phyloP scores from a whole-genome alignment of 176 grass and related monocot species.

The Zoysia pacifica region DNA sequence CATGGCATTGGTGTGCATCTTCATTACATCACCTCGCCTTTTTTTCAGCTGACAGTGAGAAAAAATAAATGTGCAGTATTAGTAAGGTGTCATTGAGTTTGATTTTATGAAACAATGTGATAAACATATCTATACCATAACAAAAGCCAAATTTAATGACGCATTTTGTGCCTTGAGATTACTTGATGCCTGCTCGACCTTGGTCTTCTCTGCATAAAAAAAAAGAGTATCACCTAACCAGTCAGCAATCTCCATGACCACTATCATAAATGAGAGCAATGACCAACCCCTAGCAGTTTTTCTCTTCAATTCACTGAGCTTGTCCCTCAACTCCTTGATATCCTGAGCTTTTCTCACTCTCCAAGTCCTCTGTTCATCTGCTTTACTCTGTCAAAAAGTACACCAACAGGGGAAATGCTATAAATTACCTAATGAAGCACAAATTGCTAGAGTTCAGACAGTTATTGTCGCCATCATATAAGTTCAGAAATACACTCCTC shows the following conservation, averaged over 20 bases:
- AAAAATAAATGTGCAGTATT: conserved; percentile 13
- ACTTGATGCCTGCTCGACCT: conserved; percentile 55
- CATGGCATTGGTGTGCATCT: conserved; percentile 50
- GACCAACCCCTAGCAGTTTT: conserved; percentile 61
- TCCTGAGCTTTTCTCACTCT: conserved; percentile 66
- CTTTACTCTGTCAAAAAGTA: conserved; percentile 58
- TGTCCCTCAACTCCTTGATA: conserved; percentile 70
- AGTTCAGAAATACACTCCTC: not conserved
- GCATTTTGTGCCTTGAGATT: conserved; percentile 48
- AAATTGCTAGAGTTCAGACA: not conserved
- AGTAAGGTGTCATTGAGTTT: conserved; percentile 22
- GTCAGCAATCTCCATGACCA: not conserved
- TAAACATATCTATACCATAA: conserved; percentile 50
- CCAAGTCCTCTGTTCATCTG: conserved; percentile 76
- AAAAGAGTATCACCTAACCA: conserved; percentile 12
- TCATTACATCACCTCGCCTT: conserved; percentile 34
- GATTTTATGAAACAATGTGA: conserved; percentile 17
- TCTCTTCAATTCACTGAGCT: conserved; percentile 54
- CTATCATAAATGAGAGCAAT: conserved; percentile 20
- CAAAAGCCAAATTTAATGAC: conserved; percentile 55
- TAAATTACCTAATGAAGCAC: conserved; percentile 20
- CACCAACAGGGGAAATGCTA: not conserved
- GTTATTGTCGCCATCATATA: not conserved
- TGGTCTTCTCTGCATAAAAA: conserved; percentile 63
- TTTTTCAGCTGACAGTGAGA: conserved; percentile 48